Base-by-base conservation (phyloP, 2,329 filamentous ascomycete genomes). In the Colletotrichum aenigma region DNA sequence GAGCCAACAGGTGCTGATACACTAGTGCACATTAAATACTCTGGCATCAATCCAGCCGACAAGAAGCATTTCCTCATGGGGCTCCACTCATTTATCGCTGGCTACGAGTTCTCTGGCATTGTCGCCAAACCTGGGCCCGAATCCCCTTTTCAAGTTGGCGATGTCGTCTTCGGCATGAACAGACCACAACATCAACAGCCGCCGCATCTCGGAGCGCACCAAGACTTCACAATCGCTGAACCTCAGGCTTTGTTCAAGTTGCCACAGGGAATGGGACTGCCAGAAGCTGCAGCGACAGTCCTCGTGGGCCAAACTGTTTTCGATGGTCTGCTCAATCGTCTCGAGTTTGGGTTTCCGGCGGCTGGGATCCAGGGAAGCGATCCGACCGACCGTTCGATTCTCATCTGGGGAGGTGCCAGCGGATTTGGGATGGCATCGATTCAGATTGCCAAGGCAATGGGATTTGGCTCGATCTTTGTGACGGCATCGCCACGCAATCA, bases 341-440 rank as follows among this genome's bases (percentile, higher is more conserved):
- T 43, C 38, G 16, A 43, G 1, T 43, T 43, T 43, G 38, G 38
- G 4, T n/a, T 43, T 10, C 38, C 38, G 38, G 16, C 16, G 38
- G 38, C 38, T 43, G 38, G 38, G 0, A 43, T 43, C 1, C 38
- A n/a, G 16, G 38, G 38, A 43, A 43, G 16, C 38, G 0, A 43
- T 1, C 16, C 38, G 38, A 43, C 38, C 38, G 8, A 6, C 16
- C 38, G 16, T 9, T 43, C 52, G 52, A 21, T 85, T 6, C 69
- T 86, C 30, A 79, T 86, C 34, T 86, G 85, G 84, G 84, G 84
- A 16, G 84, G 82, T 6, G 80, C 79, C 4, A 81, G 80, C 2
- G 79, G 78, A 18, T 83, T 85, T 4, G 84, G 84, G 12, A 80
- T 79, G 64, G 81, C 79, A n/a, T 81, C 81, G 2, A 80, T 86